Evolutionary conservation across 140 eudicot species (phyloP).

Genomic region (Oenanthe javanica): DNA sequence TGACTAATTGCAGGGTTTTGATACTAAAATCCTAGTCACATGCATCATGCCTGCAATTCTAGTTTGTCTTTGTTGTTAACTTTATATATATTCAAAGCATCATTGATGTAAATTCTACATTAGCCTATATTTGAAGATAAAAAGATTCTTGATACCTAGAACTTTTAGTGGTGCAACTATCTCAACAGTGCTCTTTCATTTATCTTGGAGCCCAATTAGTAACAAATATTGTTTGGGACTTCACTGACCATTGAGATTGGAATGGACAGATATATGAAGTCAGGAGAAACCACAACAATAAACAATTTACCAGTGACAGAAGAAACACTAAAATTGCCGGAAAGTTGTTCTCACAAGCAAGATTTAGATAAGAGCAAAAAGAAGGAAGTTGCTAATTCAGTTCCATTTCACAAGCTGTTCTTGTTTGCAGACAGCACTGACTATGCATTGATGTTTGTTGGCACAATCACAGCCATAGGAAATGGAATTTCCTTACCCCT

Average conservation of each 20-base stretch:
- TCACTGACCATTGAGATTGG: conserved; percentile 7
- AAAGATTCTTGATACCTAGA: not conserved
- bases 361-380: conserved; percentile 13
- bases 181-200: not conserved
- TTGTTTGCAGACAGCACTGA: conserved; percentile 45
- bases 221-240: not conserved
- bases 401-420: conserved; percentile 51
- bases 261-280: not conserved
- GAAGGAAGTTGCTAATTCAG: conserved; percentile 17
- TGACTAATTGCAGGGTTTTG: not conserved
- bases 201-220: not conserved
- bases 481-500: conserved; percentile 50
- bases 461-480: conserved; percentile 46
- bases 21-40: not conserved
- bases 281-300: conserved; percentile 10
- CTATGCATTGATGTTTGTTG: conserved; percentile 37
- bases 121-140: not conserved
- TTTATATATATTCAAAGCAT: not conserved
- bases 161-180: not conserved
- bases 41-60: not conserved
- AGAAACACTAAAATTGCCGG: conserved; percentile 3
- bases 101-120: not conserved
- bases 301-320: not conserved
- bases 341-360: not conserved
- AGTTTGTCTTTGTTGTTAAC: not conserved